phyloP scores from a whole-genome alignment of 2,329 filamentous ascomycete species.

The Cladosporium sp. region DNA sequence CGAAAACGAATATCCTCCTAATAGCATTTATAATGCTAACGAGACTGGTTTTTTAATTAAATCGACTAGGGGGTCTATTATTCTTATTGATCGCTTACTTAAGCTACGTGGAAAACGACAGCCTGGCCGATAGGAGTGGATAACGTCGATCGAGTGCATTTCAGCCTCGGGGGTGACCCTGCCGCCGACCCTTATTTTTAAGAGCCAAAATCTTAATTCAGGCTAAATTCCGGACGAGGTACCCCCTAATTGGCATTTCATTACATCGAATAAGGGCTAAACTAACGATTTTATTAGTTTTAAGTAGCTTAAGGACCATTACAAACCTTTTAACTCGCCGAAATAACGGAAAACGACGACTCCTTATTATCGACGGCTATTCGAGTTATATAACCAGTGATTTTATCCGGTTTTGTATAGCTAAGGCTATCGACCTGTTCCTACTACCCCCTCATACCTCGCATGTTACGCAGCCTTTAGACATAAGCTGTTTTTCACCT shows the following conservation, averaged over 20 bases:
- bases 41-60: too few species aligned
- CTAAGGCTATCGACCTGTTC: not conserved
- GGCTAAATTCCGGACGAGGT: not conserved
- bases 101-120: too few species aligned
- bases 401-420: not conserved
- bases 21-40: too few species aligned
- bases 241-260: not conserved
- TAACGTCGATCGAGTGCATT: not conserved
- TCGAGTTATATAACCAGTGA: not conserved
- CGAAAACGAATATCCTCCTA: too few species aligned
- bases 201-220: not conserved
- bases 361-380: not conserved
- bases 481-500: not conserved
- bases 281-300: not conserved
- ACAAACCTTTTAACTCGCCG: not conserved
- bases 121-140: not conserved
- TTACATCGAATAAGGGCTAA: not conserved
- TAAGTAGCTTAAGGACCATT: not conserved
- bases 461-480: conserved; percentile 1
- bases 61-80: too few species aligned
- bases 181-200: not conserved
- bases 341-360: not conserved
- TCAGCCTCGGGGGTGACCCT: not conserved
- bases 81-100: too few species aligned
- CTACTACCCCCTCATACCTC: not conserved